Conservation (phyloP, 257 asterid genomes). For the Anisodus tanguticus region DNA sequence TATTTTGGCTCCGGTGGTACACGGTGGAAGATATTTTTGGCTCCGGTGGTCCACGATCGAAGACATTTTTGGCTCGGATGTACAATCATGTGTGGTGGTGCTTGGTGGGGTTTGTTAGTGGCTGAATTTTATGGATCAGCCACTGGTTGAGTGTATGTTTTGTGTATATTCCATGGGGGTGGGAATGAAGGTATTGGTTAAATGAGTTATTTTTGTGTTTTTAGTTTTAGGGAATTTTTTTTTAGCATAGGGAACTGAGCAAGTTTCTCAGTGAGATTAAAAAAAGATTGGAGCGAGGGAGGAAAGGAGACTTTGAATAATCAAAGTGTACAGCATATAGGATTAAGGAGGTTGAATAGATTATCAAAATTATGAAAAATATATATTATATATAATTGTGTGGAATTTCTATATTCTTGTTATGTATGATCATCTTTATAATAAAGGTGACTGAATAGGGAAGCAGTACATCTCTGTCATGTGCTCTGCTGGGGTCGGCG, state of each 20-base stretch:
- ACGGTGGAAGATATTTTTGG: not conserved
- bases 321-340: slow-evolving; percentile 70
- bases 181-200: slow-evolving; percentile 31
- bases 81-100: not conserved
- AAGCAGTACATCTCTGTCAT: slow-evolving; percentile 31
- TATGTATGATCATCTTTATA: slow-evolving; percentile 7
- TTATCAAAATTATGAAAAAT: slow-evolving; percentile 29
- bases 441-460: not conserved
- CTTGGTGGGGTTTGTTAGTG: slow-evolving; percentile 38
- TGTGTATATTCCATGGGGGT: slow-evolving; percentile 53
- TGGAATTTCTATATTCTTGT: slow-evolving; percentile 14
- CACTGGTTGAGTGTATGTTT: slow-evolving; percentile 46
- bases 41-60: not conserved
- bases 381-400: slow-evolving; percentile 27
- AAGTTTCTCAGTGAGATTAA: slow-evolving; percentile 50
- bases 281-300: slow-evolving; percentile 31
- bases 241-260: slow-evolving; percentile 61
- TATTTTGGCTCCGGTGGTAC: not conserved
- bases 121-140: slow-evolving; percentile 77
- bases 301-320: slow-evolving; percentile 54
- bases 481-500: slow-evolving; percentile 20
- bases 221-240: slow-evolving; percentile 38
- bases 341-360: slow-evolving; percentile 30
- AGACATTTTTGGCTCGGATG: not conserved
- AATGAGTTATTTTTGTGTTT: slow-evolving; percentile 33